Evolutionary conservation across 345 rosid genomes (phyloP).

Genomic region (Isatis tinctoria): DNA sequence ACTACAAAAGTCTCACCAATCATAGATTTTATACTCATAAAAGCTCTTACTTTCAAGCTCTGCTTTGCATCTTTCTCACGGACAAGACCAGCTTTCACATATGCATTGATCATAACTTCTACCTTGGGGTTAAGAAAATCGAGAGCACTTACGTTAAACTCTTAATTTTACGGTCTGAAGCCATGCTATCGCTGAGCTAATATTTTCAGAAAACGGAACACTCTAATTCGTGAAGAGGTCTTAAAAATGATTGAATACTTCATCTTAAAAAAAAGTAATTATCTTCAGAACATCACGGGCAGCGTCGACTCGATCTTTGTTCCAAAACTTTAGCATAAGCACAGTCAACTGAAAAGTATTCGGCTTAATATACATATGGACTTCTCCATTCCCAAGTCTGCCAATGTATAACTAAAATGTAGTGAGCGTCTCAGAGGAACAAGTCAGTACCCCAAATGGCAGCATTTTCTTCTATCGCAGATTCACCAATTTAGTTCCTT

Average conservation of each 20-base stretch:
- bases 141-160: neutral
- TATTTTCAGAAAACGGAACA: constrained; percentile 1
- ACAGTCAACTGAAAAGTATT: constrained; percentile 79
- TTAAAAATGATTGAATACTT: constrained; percentile 1
- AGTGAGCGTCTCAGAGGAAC: neutral
- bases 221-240: constrained; percentile 14
- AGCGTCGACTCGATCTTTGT: constrained; percentile 57
- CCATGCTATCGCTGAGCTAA: neutral
- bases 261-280: constrained; percentile 5
- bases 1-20: neutral
- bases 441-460: no score
- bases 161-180: neutral
- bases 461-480: neutral
- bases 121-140: constrained; percentile 40
- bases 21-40: neutral
- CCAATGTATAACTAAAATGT: constrained; percentile 9
- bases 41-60: constrained; percentile 53
- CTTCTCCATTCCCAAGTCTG: constrained; percentile 75
- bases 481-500: neutral
- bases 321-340: constrained; percentile 94
- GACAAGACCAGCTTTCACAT: constrained; percentile 77
- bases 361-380: constrained; percentile 84
- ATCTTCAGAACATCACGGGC: constrained; percentile 79
- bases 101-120: constrained; percentile 78
- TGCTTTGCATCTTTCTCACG: constrained; percentile 62